Evolutionary conservation across 2,329 filamentous ascomycete genomes (phyloP), one percentile per base, ranked within the genome.

Genomic region (Cladosporium sp.): DNA sequence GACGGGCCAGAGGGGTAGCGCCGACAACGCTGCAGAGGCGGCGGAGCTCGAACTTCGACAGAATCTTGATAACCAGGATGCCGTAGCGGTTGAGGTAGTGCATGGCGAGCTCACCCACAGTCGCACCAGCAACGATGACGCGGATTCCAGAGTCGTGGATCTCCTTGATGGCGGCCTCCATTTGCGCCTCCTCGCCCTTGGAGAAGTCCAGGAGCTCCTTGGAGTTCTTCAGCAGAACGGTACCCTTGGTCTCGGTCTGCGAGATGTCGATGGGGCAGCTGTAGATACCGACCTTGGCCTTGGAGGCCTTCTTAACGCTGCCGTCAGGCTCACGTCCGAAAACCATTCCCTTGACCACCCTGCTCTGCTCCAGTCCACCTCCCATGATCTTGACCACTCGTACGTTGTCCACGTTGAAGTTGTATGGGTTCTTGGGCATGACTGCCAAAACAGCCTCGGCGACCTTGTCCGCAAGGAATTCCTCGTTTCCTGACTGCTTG

Each of bases 361-460:
- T 87, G 74, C 91, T 96, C 79, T 99, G 92, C 70, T 95, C 90
- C 71, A 99, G 79, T 73, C 89, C 91, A 64, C 94, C 93, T 67
- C 94, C 94, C 93, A 99, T 97, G 70, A 99, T 99, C 83, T 99
- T 99, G 68, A 99, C 95, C 58, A 99, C 95, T 60, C 94, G 90
- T 68, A 99, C 88, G 75, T 99, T 99, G 80, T 99, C 94, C 64
- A 99, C 91, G 76, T 97, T 99, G 83, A 99, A 99, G 78, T 95
- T 92, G 73, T 83, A 78, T 20, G 94, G 89, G 78, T 97, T 96
- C 81, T 97, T 97, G 65, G 95, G 94, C 62, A 99, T 83, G 19
- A 99, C 92, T 44, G 91, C 86, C 57, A 97, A 84, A 20, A 87
- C 83, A 28, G 84, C 84, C 72, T 97, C 91, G 45, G 95, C 87